Percentiles rank a stretch among this genome's conserved stretches.
Evolutionary conservation across 352 stramenopile species (phyloP).

Genomic region (Phytophthora hybrid): DNA sequence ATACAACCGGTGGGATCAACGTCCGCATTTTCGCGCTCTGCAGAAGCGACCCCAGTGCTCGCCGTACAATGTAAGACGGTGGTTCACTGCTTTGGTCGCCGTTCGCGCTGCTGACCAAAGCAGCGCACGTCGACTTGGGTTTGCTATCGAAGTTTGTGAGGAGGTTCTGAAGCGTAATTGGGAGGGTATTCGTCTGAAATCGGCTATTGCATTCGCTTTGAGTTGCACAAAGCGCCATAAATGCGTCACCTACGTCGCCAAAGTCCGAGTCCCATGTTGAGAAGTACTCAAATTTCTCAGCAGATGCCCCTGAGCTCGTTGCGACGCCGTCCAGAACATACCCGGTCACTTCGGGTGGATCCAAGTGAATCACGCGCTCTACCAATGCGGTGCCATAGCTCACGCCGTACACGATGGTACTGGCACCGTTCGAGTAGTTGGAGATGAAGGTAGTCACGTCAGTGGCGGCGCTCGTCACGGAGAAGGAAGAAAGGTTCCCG

Average conservation of each 20-base stretch:
- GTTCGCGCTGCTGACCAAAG: slow-evolving; percentile 18
- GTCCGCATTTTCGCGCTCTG: slow-evolving; percentile 27
- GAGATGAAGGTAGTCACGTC: slow-evolving; percentile 50
- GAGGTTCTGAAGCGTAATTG: slow-evolving; percentile 28
- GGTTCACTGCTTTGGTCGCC: slow-evolving; percentile 12
- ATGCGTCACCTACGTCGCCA: slow-evolving; percentile 44
- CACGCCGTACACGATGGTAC: slow-evolving; percentile 51
- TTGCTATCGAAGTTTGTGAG: slow-evolving; percentile 38
- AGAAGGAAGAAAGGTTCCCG: slow-evolving; percentile 55
- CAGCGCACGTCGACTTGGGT: slow-evolving; percentile 34
- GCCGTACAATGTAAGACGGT: slow-evolving; percentile 40
- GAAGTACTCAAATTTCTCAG: slow-evolving; percentile 41
- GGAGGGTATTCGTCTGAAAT: slow-evolving; percentile 32
- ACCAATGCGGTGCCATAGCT: slow-evolving; percentile 62
- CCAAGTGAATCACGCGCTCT: slow-evolving; percentile 60
- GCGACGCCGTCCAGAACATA: slow-evolving; percentile 61
- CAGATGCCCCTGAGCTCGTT: slow-evolving; percentile 41
- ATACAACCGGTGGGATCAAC: slow-evolving; percentile 49
- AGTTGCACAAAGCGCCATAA: slow-evolving; percentile 35
- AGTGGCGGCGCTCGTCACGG: slow-evolving; percentile 51
- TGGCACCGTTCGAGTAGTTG: slow-evolving; percentile 26
- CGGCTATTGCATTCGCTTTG: slow-evolving; percentile 29
- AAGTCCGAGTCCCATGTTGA: slow-evolving; percentile 54
- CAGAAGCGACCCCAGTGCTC: slow-evolving; percentile 39
- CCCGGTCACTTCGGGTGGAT: slow-evolving; percentile 45